phyloP scores from a whole-genome alignment of 2,329 filamentous ascomycete genomes.

The Cordyceps farinosa region DNA sequence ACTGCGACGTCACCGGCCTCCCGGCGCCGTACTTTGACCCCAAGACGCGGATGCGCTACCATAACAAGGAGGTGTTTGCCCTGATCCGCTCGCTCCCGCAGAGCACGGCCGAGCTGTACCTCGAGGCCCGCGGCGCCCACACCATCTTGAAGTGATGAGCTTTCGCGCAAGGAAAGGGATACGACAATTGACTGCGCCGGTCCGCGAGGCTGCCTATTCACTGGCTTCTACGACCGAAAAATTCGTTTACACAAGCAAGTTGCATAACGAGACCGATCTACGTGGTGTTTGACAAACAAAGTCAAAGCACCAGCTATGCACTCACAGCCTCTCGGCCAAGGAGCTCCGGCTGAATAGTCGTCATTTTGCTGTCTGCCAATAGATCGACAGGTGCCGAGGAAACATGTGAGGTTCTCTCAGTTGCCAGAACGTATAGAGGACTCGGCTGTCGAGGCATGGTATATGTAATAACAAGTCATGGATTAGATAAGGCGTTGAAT shows the following conservation, averaged over 20 bases:
- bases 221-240: conserved; percentile 4
- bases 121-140: conserved; percentile 87
- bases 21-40: conserved; percentile 91
- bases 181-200: neutral
- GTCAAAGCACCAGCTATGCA: conserved; percentile 93
- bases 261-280: neutral
- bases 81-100: conserved; percentile 78
- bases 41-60: conserved; percentile 89
- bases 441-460: conserved; percentile 54
- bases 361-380: conserved; percentile 74
- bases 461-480: conserved; percentile 18
- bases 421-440: conserved; percentile 49
- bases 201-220: neutral
- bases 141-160: conserved; percentile 76
- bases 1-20: conserved; percentile 93
- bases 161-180: neutral
- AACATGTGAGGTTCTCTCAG: conserved; percentile 62
- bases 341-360: conserved; percentile 99
- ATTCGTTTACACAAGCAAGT: neutral
- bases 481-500: conserved; percentile 7
- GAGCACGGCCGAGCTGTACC: conserved; percentile 78
- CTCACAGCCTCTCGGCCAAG: conserved; percentile 70
- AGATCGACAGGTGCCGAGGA: conserved; percentile 73
- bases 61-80: conserved; percentile 87
- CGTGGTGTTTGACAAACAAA: conserved; percentile 73